Base-by-base conservation (phyloP, 345 rosid genomes). In the Aurinia saxatilis region DNA sequence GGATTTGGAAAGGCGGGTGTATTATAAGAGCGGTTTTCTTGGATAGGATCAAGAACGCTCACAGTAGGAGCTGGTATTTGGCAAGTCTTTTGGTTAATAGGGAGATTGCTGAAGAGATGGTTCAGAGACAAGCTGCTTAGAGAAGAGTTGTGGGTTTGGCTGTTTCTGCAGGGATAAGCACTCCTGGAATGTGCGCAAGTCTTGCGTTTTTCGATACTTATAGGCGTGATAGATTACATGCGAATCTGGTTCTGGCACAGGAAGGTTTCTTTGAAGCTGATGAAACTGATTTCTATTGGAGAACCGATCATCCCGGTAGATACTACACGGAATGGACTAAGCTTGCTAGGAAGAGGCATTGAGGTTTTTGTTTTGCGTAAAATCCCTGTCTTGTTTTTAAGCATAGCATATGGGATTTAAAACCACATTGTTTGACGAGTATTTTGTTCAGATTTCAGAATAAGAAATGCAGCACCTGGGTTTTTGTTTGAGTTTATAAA, bases 1-100 rank as follows among this genome's bases (percentile, higher is more conserved):
- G 99, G 88, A 90, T 92, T 52, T 92, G 99, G 99, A 92, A 92
- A 77, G 99, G 99, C 2, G 99, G 99, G 5, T 92, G 97, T 41
- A 92, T 92, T 15, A 92, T 92, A 4, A 80, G 99, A 66, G 99
- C 97, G 0, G 96, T 92, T 59, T 92, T 90, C 68, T 78, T 93
- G 81, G 99, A 93, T 66, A 80, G 99, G 84, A 93, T 93, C 71
- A 93, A 93, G 90, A 74, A 79, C 77, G 97, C 99, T 52, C 90
- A 90, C 54, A 90, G 79, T 75, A 84, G 99, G 50, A 90, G 87
- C 62, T 96, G 95, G 1, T 81, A 81, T 66, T 77, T 93, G 73
- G 83, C 99, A 1, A 87, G 90, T 53, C 84, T 93, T 68, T 77
- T 93, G 41, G 97, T 93, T 18, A 97, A 93, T 75, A 96, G 90